Conservation (phyloP, 768 basidiomycete species). For the Leucosporidium creatinivorum region DNA sequence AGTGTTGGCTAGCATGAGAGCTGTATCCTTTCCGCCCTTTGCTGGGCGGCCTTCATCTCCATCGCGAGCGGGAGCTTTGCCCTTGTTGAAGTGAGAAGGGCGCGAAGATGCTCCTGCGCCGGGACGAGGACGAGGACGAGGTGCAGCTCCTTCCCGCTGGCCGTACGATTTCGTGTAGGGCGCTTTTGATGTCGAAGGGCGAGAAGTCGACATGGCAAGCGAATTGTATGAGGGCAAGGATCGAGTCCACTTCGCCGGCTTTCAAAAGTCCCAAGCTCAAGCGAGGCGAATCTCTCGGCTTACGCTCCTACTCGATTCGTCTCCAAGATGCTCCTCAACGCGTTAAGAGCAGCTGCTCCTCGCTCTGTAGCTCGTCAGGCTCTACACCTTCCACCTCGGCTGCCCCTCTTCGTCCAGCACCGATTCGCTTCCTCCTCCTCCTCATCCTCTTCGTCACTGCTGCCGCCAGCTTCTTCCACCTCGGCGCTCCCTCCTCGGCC, state of each 20-base stretch:
- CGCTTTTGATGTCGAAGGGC: not conserved
- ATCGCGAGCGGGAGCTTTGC: not conserved
- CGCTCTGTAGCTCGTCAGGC: too few relatives aligned
- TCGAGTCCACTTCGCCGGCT: too few relatives aligned
- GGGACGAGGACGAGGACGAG: not conserved
- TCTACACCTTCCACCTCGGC: too few relatives aligned
- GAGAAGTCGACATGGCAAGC: not conserved
- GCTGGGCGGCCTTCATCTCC: not conserved
- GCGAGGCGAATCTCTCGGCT: too few relatives aligned
- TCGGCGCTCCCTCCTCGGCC: slow-evolving; percentile 4
- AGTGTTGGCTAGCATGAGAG: slow-evolving; percentile 8
- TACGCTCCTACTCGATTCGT: too few relatives aligned
- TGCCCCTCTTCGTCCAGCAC: too few relatives aligned
- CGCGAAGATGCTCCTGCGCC: not conserved
- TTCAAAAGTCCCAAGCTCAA: too few relatives aligned
- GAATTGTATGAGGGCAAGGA: too few relatives aligned
- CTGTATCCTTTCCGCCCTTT: not conserved
- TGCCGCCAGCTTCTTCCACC: not conserved
- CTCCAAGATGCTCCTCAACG: too few relatives aligned
- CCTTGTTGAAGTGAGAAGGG: not conserved
- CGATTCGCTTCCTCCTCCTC: not conserved
- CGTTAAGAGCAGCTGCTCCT: too few relatives aligned
- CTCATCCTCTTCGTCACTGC: not conserved
- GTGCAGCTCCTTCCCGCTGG: not conserved
- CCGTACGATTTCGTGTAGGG: not conserved